Evolutionary conservation across 1,139 yeast genomes (phyloP).

Genomic region (Geotrichum fermentans): DNA sequence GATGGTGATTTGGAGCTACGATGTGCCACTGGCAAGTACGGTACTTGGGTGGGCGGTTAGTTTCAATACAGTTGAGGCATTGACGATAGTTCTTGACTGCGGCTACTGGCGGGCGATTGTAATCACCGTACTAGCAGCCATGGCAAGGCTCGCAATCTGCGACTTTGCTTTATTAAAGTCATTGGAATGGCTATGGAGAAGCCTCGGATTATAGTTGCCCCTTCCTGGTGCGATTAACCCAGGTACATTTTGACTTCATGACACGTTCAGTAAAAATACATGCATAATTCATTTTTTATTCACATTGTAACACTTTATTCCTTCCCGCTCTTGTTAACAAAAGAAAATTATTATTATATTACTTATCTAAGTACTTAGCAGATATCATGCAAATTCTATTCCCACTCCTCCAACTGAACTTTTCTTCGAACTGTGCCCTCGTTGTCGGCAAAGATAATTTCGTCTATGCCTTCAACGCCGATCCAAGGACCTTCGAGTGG

Average conservation of each 20-base stretch:
- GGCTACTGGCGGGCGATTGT: conserved; percentile 40
- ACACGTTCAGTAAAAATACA: no score
- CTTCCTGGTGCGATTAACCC: no score
- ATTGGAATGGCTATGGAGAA: conserved; percentile 10
- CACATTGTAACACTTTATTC: neutral
- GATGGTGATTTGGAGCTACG: conserved; percentile 96
- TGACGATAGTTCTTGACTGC: conserved; percentile 50
- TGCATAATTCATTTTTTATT: neutral
- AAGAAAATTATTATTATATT: neutral
- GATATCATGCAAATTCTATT: conserved; percentile 26
- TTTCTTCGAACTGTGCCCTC: conserved; percentile 54
- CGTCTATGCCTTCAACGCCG: conserved; percentile 57
- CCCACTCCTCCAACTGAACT: conserved; percentile 49
- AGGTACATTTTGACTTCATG: neutral
- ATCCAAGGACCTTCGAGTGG: conserved; percentile 80
- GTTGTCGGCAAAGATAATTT: conserved; percentile 53
- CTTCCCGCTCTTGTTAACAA: neutral
- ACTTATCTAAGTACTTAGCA: neutral
- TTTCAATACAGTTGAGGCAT: conserved; percentile 61
- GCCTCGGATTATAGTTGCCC: neutral
- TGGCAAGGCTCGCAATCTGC: conserved; percentile 24
- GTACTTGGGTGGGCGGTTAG: conserved; percentile 60
- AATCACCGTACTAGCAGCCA: conserved; percentile 31
- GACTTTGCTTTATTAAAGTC: conserved; percentile 17
- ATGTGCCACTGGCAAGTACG: conserved; percentile 60